These are phyloP conservation scores for Cichorium intybus DNA, from an alignment of 140 eudicot species.

Conservation along the genomic window DNA sequence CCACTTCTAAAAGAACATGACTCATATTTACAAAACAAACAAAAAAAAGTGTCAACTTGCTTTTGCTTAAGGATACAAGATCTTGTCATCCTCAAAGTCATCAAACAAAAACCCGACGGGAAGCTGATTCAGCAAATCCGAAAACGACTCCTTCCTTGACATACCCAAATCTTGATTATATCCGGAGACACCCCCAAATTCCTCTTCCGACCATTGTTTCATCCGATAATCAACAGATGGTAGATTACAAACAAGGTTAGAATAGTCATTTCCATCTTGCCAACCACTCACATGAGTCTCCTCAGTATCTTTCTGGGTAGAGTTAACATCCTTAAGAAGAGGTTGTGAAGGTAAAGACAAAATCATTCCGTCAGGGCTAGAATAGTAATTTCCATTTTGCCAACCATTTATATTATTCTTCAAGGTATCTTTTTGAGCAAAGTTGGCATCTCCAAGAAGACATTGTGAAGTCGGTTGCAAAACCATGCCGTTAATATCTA, in stretches of 20 bases:
- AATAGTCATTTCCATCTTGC: conserved; percentile 11
- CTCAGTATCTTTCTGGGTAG: neutral
- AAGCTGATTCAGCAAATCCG: conserved; percentile 45
- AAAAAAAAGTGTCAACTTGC: neutral
- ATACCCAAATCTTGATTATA: conserved; percentile 21
- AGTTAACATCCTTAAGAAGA: neutral
- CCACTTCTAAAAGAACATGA: neutral
- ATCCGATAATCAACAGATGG: neutral
- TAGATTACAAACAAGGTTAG: neutral
- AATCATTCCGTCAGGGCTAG: neutral
- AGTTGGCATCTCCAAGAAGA: neutral
- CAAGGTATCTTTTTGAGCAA: neutral
- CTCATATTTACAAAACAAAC: neutral
- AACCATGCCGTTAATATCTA: neutral
- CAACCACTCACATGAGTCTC: neutral
- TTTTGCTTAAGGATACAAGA: neutral
- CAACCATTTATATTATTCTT: conserved; percentile 1
- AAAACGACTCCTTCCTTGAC: conserved; percentile 52
- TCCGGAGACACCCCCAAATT: neutral
- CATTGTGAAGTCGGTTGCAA: neutral
- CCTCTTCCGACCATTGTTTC: conserved; percentile 11
- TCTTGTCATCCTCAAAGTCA: conserved; percentile 30
- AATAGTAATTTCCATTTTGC: conserved; percentile 26
- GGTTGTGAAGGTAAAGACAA: neutral
- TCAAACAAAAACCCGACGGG: conserved; percentile 41